A percentile compares a stretch with the other conserved stretches of the same genome.
Evolutionary conservation across 2,329 filamentous ascomycete genomes (phyloP).

Genomic region (Alternaria novae-zelandiae): DNA sequence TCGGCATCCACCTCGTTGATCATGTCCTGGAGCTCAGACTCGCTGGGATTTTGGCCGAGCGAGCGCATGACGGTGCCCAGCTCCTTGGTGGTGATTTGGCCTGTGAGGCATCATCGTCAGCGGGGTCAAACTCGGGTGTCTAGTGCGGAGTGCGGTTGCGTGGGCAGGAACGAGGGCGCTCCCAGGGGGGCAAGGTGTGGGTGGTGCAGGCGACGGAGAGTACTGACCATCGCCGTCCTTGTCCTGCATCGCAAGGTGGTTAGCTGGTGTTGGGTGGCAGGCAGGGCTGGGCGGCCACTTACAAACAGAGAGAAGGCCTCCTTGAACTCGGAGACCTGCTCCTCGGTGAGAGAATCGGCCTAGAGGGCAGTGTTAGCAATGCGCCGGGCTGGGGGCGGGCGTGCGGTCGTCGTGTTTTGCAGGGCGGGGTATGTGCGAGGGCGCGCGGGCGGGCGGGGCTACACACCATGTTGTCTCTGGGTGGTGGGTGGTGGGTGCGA

Average conservation of each 20-base stretch:
- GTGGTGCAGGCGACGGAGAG: slow-evolving; percentile 1
- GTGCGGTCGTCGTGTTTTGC: slow-evolving; percentile 36
- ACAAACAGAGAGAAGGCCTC: slow-evolving; percentile 99
- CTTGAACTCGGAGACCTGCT: slow-evolving; percentile 99
- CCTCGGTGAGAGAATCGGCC: slow-evolving; percentile 98
- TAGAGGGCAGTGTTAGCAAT: slow-evolving; percentile 52
- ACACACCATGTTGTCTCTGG: slow-evolving; percentile 47
- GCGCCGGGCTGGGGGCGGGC: slow-evolving; percentile 8
- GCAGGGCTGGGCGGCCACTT: slow-evolving; percentile 58
- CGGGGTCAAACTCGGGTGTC: slow-evolving; percentile 8
- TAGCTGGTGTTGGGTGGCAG: slow-evolving; percentile 24
- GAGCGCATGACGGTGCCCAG: slow-evolving; percentile 69
- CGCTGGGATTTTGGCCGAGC: slow-evolving; percentile 67
- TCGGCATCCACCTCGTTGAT: slow-evolving; percentile 71
- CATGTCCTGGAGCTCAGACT: slow-evolving; percentile 69
- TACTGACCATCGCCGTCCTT: slow-evolving; percentile 64
- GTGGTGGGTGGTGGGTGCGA: slow-evolving; percentile 8
- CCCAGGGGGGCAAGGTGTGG: neutral
- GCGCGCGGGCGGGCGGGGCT: slow-evolving; percentile 30
- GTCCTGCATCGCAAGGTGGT: slow-evolving; percentile 53
- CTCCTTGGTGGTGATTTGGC: slow-evolving; percentile 69
- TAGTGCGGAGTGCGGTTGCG: neutral
- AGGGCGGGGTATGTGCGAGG: slow-evolving; percentile 45
- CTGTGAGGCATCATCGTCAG: slow-evolving; percentile 48
- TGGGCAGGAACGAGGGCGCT: neutral